Conservation (phyloP, 2,329 filamentous ascomycete species). For the Lasiodiplodia sp. region DNA sequence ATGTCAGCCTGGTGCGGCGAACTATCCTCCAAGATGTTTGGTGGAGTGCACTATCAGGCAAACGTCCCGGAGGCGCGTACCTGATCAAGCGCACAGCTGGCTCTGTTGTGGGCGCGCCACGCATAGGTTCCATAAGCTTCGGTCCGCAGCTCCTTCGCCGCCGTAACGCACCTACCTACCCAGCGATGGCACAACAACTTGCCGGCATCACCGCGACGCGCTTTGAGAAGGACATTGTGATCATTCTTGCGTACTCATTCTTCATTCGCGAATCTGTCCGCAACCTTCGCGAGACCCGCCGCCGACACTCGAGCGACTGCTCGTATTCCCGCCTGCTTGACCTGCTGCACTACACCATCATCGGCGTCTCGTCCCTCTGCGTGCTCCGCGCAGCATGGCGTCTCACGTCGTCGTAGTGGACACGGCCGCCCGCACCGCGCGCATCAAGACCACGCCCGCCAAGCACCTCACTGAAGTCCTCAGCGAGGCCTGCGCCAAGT, state of each 20-base stretch:
- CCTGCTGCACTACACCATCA: conserved; percentile 28
- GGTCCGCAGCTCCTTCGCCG: conserved; percentile 26
- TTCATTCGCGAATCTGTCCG: conserved; percentile 23
- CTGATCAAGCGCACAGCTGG: background rate
- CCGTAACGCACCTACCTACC: conserved; percentile 16
- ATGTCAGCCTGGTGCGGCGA: conserved; percentile 6
- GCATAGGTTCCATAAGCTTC: conserved; percentile 24
- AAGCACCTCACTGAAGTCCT: conserved; percentile 86
- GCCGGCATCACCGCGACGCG: conserved; percentile 28
- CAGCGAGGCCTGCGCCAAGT: conserved; percentile 84
- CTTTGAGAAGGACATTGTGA: conserved; percentile 26
- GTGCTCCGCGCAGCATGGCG: conserved; percentile 66
- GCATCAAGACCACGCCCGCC: conserved; percentile 81
- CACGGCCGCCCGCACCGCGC: conserved; percentile 76
- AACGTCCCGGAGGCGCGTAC: background rate
- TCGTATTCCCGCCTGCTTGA: conserved; percentile 28
- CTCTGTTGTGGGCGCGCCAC: conserved; percentile 21
- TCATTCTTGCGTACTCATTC: conserved; percentile 26
- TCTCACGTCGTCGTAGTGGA: conserved; percentile 90
- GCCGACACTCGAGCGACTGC: conserved; percentile 28
- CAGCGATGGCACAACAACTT: conserved; percentile 25
- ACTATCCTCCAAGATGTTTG: background rate
- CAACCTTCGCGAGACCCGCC: conserved; percentile 29
- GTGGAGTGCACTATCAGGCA: background rate
- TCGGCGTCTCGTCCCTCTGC: conserved; percentile 29